Evolutionary conservation across 2,329 filamentous ascomycete species (phyloP), one percentile per base, ranked within the genome.

Genomic region (Epichloe scottii): DNA sequence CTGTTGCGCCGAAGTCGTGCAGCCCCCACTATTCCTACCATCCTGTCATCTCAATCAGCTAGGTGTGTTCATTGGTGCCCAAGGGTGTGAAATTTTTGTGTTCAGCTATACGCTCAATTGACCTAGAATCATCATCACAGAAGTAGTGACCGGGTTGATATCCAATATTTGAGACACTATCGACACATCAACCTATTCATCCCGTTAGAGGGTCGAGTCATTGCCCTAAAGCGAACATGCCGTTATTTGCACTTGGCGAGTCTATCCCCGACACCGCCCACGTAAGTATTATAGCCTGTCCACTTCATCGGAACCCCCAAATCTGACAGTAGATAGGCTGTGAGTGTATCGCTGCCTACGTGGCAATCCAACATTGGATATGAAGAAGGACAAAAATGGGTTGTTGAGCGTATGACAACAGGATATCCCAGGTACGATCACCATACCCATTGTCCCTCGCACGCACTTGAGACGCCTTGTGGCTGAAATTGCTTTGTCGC

Each of bases 301-400:
- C 2, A 43, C 8, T 17, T 17, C 7, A 6, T 21, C 5, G 17
- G 11, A 38, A 30, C 2, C 50, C 45, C 14, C 3, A 15, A 26
- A 34, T 19, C 21, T 48, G 33, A 55, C 26, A 19, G 23, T 21
- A 26, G 14, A 48, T 35, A 96, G 90, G 93, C 91, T 57, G 88
- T 97, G 57, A 97, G 91, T 66, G 91, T 97, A 41, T 97, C 93
- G 15, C 73, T 98, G 26, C 93, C 93, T 39, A 94, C 89, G 69
- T 98, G 93, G 93, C 77, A 76, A 57, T 76, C 89, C 57, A 97
- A 95, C 61, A 75, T 98, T 39, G 91, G 82, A 40, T 98, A 98
- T 63, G 93, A 98, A 67, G 89, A 98, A 67, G 91, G 89, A 48
- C 78, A 94, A 64, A 73, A 83, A 51, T 93, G 88, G 84, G 87